Evolutionary conservation across 2,329 filamentous ascomycete genomes (phyloP).

Genomic region (Exserohilum rostratum): DNA sequence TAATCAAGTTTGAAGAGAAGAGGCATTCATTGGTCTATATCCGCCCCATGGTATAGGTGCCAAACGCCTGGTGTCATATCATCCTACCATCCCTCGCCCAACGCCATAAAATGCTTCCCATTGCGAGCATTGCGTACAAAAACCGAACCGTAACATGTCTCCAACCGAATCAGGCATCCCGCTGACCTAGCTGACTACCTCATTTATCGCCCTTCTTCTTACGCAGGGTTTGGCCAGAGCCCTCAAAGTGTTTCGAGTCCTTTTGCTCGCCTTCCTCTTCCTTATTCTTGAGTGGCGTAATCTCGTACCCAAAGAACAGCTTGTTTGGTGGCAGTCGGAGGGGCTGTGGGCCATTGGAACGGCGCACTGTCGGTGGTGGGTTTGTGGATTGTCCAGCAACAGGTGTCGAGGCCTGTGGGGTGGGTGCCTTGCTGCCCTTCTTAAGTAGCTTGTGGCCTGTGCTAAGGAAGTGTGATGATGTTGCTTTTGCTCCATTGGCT

Average conservation of each 20-base stretch:
- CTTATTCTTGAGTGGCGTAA: conserved; percentile 84
- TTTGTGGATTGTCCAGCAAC: conserved; percentile 61
- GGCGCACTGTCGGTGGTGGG: conserved; percentile 50
- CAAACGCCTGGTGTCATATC: conserved; percentile 29
- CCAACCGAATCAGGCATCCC: no score
- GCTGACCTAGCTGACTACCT: neutral
- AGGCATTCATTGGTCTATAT: neutral
- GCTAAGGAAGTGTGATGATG: conserved; percentile 77
- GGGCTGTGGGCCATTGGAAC: conserved; percentile 82
- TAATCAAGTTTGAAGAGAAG: neutral
- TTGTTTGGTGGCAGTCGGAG: conserved; percentile 85
- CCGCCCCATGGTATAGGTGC: conserved; percentile 11
- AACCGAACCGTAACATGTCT: neutral
- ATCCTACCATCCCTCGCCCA: conserved; percentile 13
- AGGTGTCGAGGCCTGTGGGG: conserved; percentile 66
- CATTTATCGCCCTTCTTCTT: conserved; percentile 70
- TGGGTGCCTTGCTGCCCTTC: conserved; percentile 77
- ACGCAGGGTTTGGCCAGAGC: conserved; percentile 80
- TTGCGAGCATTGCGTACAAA: neutral
- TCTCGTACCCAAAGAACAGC: conserved; percentile 94
- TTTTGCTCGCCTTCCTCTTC: conserved; percentile 67
- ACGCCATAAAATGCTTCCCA: conserved; percentile 34
- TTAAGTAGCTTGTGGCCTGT: conserved; percentile 85
- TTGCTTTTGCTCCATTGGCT: conserved; percentile 65
- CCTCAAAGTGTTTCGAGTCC: conserved; percentile 72